These are phyloP conservation scores for Aspergillus hancockii DNA, from an alignment of 495 filamentous ascomycete genomes.

Conservation along the genomic window DNA sequence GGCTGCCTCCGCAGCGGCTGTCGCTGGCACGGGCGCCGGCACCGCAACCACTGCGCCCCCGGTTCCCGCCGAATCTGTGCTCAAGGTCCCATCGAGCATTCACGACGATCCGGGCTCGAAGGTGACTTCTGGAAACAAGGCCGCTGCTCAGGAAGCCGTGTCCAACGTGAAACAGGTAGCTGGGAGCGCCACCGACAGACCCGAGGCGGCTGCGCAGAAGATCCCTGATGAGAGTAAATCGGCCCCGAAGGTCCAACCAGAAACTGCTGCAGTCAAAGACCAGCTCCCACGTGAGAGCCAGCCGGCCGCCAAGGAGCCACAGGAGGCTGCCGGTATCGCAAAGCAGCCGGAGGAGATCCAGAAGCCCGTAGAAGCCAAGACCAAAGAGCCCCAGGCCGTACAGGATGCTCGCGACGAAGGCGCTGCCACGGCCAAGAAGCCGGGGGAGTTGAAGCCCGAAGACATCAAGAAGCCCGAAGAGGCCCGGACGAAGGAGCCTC, in stretches of 20 bases:
- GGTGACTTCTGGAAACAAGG: slow-evolving; percentile 3
- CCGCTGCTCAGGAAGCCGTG: neutral
- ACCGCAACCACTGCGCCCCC: neutral
- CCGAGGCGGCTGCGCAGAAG: neutral
- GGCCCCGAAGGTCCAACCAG: neutral
- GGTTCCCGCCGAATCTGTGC: neutral
- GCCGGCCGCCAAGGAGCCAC: neutral
- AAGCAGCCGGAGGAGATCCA: slow-evolving; percentile 8
- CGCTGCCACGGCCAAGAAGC: slow-evolving; percentile 10
- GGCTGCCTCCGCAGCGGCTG: neutral
- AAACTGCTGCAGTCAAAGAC: slow-evolving; percentile 1
- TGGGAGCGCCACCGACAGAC: neutral
- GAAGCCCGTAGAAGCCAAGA: slow-evolving; percentile 15
- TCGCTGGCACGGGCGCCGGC: neutral
- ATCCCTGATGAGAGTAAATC: neutral
- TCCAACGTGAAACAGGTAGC: neutral
- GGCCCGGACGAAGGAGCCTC: slow-evolving; percentile 11
- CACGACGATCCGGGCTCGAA: neutral
- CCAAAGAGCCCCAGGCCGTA: slow-evolving; percentile 11
- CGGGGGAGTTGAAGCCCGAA: neutral
- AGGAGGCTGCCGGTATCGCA: neutral
- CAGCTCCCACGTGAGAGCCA: slow-evolving; percentile 4
- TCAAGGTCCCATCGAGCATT: neutral
- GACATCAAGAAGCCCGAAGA: slow-evolving; percentile 15
- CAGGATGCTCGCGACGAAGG: slow-evolving; percentile 10